phyloP scores from a whole-genome alignment of 371 early-diverging fungal species.

The Basidiobolus meristosporus region DNA sequence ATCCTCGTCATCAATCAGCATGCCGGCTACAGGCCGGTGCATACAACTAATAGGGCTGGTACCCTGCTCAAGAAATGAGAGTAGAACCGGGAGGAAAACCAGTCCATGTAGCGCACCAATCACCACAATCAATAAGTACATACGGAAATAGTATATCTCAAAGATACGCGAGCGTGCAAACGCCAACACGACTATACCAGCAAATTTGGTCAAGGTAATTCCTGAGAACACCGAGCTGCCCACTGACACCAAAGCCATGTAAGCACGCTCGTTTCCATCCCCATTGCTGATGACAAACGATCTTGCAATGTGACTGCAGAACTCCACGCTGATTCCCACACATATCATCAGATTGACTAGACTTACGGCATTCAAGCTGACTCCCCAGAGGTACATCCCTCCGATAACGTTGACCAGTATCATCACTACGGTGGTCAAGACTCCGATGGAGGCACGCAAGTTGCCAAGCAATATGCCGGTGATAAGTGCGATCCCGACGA shows the following conservation, averaged over 20 bases:
- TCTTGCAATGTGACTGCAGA: conserved; percentile 50
- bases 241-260: conserved; percentile 29
- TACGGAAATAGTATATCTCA: conserved; percentile 57
- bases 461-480: conserved; percentile 32
- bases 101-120: conserved; percentile 49
- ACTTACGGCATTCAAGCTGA: conserved; percentile 49
- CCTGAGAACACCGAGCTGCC: conserved; percentile 59
- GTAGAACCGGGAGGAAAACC: conserved; percentile 39
- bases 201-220: conserved; percentile 54
- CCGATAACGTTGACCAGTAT: conserved; percentile 40
- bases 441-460: conserved; percentile 27
- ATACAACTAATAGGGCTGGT: neutral
- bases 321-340: conserved; percentile 60
- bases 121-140: conserved; percentile 52
- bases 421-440: conserved; percentile 35
- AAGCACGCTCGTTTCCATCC: conserved; percentile 17
- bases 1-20: too few species aligned
- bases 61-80: conserved; percentile 29
- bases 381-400: conserved; percentile 40
- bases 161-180: conserved; percentile 56
- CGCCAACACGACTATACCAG: conserved; percentile 48
- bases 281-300: conserved; percentile 35
- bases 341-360: conserved; percentile 59
- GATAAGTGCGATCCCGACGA: conserved; percentile 34
- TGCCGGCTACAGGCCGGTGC: too few species aligned